Conservation (phyloP, 805 yeast genomes). For the Clavispora santaluciae region DNA sequence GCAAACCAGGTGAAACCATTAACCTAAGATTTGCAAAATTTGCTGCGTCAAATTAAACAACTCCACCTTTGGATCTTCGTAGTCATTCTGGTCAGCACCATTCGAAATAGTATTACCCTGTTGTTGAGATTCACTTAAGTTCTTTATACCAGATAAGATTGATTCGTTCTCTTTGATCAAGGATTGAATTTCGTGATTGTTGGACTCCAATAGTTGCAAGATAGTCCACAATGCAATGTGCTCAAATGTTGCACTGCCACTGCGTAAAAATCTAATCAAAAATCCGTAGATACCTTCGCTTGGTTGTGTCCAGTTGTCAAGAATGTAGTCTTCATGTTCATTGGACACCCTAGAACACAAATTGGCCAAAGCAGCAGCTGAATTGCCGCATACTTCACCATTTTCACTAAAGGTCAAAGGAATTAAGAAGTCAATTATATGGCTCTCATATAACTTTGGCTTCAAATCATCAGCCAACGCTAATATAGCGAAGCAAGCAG, state of each 20-base stretch:
- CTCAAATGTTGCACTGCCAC: conserved; percentile 90
- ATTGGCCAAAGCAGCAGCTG: conserved; percentile 97
- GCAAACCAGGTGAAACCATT: not conserved
- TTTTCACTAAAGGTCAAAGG: conserved; percentile 86
- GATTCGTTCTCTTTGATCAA: conserved; percentile 52
- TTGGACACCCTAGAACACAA: conserved; percentile 79
- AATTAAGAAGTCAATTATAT: conserved; percentile 80
- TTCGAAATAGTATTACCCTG: conserved; percentile 13
- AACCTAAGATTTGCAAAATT: conserved; percentile 51
- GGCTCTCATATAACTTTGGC: conserved; percentile 73
- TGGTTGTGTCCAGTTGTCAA: conserved; percentile 74
- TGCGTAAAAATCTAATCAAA: conserved; percentile 69
- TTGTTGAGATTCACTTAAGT: conserved; percentile 38
- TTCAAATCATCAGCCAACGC: conserved; percentile 95
- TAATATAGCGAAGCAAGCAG: conserved; percentile 94
- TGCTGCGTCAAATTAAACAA: conserved; percentile 64
- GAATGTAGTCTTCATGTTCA: conserved; percentile 70
- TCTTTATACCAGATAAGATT: conserved; percentile 51
- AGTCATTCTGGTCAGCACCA: conserved; percentile 29
- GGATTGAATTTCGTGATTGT: conserved; percentile 56
- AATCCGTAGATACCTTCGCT: conserved; percentile 84
- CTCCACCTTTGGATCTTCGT: conserved; percentile 60
- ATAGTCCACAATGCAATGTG: conserved; percentile 98
- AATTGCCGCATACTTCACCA: conserved; percentile 95
- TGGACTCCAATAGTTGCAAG: conserved; percentile 85